phyloP scores from a whole-genome alignment of 176 grass and related monocot genomes.

The Thinopyrum elongatum region DNA sequence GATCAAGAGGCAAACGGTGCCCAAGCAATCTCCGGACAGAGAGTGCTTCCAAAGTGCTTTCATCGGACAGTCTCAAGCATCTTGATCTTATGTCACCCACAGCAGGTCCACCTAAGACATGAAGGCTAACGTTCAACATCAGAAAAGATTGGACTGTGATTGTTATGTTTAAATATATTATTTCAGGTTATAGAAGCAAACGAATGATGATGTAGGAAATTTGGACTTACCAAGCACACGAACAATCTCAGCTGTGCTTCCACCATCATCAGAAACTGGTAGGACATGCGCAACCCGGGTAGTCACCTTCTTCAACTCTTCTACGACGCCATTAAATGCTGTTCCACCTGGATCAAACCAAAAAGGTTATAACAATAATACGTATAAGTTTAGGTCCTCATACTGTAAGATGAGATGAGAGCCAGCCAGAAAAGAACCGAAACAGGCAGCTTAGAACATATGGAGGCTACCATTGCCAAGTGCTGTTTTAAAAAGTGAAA shows the following conservation, averaged over 20 bases:
- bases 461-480: neutral
- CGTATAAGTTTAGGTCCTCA: neutral
- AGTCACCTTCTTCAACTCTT: constrained; percentile 86
- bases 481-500: neutral
- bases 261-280: constrained; percentile 94
- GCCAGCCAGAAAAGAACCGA: neutral
- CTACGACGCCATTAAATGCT: constrained; percentile 90
- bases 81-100: constrained; percentile 98
- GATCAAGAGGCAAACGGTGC: constrained; percentile 80
- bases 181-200: neutral
- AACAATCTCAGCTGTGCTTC: constrained; percentile 97
- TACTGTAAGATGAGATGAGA: neutral
- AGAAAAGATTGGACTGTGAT: constrained; percentile 5
- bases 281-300: constrained; percentile 82
- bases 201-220: neutral
- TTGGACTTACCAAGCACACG: constrained; percentile 74
- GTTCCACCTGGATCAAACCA: constrained; percentile 66
- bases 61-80: constrained; percentile 93
- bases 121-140: neutral
- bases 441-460: neutral
- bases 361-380: neutral
- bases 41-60: constrained; percentile 91
- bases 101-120: constrained; percentile 80
- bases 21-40: constrained; percentile 87
- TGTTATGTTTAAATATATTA: neutral